Evolutionary conservation across 139 green algal species (phyloP), one percentile per base, ranked within the genome.

Genomic region (Chlamydomonas urium): DNA sequence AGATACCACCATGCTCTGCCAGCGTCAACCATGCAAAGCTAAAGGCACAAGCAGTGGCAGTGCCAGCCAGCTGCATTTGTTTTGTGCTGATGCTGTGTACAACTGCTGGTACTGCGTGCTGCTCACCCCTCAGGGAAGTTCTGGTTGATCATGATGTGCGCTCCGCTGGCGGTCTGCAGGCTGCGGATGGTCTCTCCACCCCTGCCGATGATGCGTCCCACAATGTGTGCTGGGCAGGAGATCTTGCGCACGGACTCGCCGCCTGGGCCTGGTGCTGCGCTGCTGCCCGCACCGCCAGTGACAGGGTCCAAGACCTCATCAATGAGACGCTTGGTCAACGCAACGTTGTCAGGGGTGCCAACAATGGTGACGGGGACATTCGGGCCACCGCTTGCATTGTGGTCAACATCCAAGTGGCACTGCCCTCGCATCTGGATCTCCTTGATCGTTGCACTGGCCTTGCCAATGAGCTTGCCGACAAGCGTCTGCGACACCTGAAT

Each of bases 161-260:
- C 90, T 19, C 86, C 85, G 66, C 67, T 94, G 47, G 86, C 88
- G 17, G 86, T 82, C 88, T 99, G 94, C 82, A 99, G 83, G 23
- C 83, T 86, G 50, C 94, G 86, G 82, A 99, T 99, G n/a, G 94
- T 99, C 84, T 98, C 93, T 2, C 94, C 94, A 4, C 89, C 92
- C 3, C 92, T 81, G 2, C 94, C 94, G 65, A 99, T 99, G 57
- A 99, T 90, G 61, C 95, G 80, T 24, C 94, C 94, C 23, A 99
- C 94, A 47, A 97, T 86, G 47, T 78, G 81, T 0, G 72, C 76
- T 0, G 91, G 92, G 79, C 93, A 97, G 14, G 60, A 45, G 17
- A 97, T 35, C 4, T 73, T 68, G 2, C 47, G 37, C n/a, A n/a
- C n/a, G 8, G 65, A 59, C 38, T 83, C 60, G 53, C 69, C 26